Evolutionary conservation across 148 eudicot genomes (phyloP).

Genomic region (Dianthus caryophyllus): DNA sequence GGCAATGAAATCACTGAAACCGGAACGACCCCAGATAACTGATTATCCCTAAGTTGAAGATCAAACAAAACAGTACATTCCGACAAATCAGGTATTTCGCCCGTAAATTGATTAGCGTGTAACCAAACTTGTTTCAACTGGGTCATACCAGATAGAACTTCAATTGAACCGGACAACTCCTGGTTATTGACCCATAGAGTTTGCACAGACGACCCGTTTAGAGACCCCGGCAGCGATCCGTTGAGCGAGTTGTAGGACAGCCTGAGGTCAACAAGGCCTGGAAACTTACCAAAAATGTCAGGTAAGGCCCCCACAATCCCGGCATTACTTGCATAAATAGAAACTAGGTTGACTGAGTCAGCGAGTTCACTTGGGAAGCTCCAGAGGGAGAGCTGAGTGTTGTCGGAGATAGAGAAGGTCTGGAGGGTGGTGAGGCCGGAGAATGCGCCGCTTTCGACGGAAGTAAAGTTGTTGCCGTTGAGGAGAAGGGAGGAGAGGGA

Average conservation of each 20-base stretch:
- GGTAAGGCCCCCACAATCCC: background rate
- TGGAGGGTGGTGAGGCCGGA: constrained; percentile 44
- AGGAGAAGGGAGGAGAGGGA: constrained; percentile 31
- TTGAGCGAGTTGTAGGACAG: background rate
- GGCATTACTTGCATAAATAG: constrained; percentile 30
- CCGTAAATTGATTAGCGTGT: constrained; percentile 48
- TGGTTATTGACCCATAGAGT: constrained; percentile 47
- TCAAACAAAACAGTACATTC: constrained; percentile 33
- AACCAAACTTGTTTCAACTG: constrained; percentile 50
- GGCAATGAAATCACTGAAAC: constrained; percentile 35
- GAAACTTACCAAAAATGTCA: background rate
- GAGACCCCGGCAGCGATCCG: background rate
- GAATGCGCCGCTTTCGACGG: constrained; percentile 34
- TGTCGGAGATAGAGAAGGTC: constrained; percentile 33
- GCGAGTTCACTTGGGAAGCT: constrained; percentile 34
- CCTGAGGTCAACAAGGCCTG: background rate
- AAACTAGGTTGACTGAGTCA: constrained; percentile 29
- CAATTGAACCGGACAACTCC: constrained; percentile 40
- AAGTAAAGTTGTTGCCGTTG: constrained; percentile 47
- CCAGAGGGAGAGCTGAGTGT: constrained; percentile 42
- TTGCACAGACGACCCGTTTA: background rate
- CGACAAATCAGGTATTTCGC: constrained; percentile 50
- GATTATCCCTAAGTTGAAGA: constrained; percentile 33
- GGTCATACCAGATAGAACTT: constrained; percentile 39
- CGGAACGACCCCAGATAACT: constrained; percentile 49